Percentiles rank a stretch among this genome's conserved stretches.
Conservation (phyloP, 2,329 filamentous ascomycete genomes). For the Trichoderma afroharzianum region DNA sequence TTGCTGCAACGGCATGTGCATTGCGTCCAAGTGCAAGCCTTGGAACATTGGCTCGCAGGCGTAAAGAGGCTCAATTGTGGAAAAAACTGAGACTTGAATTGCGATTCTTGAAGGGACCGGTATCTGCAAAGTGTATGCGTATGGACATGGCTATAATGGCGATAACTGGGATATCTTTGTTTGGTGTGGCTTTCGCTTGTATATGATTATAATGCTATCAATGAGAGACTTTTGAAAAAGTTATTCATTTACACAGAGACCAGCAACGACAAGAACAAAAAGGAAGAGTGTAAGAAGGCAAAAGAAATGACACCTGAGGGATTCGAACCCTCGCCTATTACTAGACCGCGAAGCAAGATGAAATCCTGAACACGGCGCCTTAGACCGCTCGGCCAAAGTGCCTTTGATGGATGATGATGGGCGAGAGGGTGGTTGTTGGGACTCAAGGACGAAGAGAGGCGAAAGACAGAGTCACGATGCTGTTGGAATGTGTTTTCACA, state of each 20-base stretch:
- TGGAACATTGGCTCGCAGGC: constrained; percentile 26
- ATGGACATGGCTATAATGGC: neutral
- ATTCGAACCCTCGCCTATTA: constrained; percentile 17
- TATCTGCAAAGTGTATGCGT: neutral
- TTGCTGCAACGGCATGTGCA: constrained; percentile 44
- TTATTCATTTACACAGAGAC: neutral
- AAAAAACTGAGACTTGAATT: neutral
- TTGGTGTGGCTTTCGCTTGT: neutral
- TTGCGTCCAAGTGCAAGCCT: constrained; percentile 39
- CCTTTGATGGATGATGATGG: constrained; percentile 14
- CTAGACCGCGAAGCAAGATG: constrained; percentile 9
- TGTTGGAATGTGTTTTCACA: neutral
- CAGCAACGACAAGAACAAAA: neutral
- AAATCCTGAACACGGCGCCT: constrained; percentile 17
- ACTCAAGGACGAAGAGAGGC: neutral
- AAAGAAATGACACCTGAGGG: constrained; percentile 15
- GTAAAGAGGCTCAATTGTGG: neutral
- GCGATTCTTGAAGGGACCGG: neutral
- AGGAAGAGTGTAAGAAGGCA: neutral
- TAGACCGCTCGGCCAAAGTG: constrained; percentile 21
- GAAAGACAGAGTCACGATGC: neutral
- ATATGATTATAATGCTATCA: neutral
- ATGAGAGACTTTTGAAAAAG: neutral
- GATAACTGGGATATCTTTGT: neutral
- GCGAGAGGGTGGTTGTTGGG: neutral